Base-by-base conservation (phyloP, 257 asterid species). In the Coffea eugenioides region DNA sequence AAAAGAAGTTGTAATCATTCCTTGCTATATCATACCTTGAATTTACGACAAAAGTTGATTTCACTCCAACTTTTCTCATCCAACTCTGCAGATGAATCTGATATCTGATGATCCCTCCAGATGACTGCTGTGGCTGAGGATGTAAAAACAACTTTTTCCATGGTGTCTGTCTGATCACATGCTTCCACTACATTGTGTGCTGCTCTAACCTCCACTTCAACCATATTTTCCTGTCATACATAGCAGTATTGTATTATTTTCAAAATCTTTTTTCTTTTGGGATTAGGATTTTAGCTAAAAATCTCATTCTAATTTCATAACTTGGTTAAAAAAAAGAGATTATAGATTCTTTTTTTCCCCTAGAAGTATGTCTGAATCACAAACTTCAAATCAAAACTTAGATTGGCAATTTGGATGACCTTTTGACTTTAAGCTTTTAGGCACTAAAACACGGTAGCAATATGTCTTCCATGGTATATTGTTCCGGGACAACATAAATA, bases 141-240 rank as follows among this genome's bases (percentile, higher is more conserved):
- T 0, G 98, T 94, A 82, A 91, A 96, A 73, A 96, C 89, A 0
- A 96, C 97, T 80, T 90, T 94, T 65, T 94, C 92, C 13, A 96
- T 84, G 79, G 94, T 91, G 74, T 90, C 92, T 25, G 97, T 96
- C 76, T 90, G 98, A 0, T 97, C 97, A 84, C 99, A 92, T 15
- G 99, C 99, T 88, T 96, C 99, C 88, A 96, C 59, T 83, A 92
- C 97, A 82, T 94, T 96, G 82, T 94, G 97, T 48, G 99, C 99
- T 48, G 98, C 99, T 82, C 97, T 91, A 21, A 91, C 98, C 83
- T 96, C 99, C 81, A 94, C 75, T 73, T 96, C 99, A 59, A 90
- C 93, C 97, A 90, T 89, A 66, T 77, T 82, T 88, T 92, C 99
- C 98, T 96, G 91, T 18, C 27, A 49, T 23, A 12, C 2, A 69